Percentiles rank a stretch among this genome's conserved stretches.
Conservation (phyloP, 2,329 filamentous ascomycete species). For the Juglanconis juglandina region DNA sequence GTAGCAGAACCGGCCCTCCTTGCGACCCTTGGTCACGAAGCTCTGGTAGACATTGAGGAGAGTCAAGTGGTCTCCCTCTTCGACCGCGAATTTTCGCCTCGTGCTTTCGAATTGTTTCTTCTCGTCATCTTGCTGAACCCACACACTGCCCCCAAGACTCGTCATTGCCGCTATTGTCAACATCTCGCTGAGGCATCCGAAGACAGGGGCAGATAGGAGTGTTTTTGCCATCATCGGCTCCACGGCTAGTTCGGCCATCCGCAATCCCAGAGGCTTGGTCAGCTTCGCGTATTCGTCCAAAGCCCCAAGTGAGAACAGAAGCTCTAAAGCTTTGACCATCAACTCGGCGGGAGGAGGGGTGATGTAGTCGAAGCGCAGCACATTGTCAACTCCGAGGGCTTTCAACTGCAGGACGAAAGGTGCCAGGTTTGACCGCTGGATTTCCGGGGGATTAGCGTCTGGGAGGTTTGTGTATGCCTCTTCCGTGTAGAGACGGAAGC, state of each 20-base stretch:
- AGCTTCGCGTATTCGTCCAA: slow-evolving; percentile 88
- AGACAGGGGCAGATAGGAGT: slow-evolving; percentile 69
- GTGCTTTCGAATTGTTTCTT: slow-evolving; percentile 72
- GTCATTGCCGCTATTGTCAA: slow-evolving; percentile 94
- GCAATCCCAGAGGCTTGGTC: slow-evolving; percentile 78
- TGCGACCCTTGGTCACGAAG: slow-evolving; percentile 78
- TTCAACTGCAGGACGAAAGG: slow-evolving; percentile 88
- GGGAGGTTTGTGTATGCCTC: slow-evolving; percentile 62
- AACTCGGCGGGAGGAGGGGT: slow-evolving; percentile 82
- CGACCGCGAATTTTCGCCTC: slow-evolving; percentile 78
- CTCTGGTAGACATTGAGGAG: slow-evolving; percentile 90
- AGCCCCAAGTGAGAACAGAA: slow-evolving; percentile 82
- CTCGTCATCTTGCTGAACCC: slow-evolving; percentile 75
- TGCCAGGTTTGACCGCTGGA: slow-evolving; percentile 87
- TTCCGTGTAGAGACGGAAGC: slow-evolving; percentile 89
- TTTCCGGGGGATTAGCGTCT: slow-evolving; percentile 78
- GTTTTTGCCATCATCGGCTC: slow-evolving; percentile 96
- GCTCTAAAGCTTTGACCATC: slow-evolving; percentile 79
- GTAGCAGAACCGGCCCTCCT: slow-evolving; percentile 81
- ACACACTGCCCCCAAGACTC: slow-evolving; percentile 76
- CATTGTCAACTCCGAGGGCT: slow-evolving; percentile 91
- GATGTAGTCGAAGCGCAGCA: slow-evolving; percentile 85
- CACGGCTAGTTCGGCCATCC: slow-evolving; percentile 88
- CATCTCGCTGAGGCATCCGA: slow-evolving; percentile 80
- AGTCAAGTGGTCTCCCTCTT: slow-evolving; percentile 91